Evolutionary conservation across 257 asterid genomes (phyloP).

Genomic region (Solanum corneliomulleri): DNA sequence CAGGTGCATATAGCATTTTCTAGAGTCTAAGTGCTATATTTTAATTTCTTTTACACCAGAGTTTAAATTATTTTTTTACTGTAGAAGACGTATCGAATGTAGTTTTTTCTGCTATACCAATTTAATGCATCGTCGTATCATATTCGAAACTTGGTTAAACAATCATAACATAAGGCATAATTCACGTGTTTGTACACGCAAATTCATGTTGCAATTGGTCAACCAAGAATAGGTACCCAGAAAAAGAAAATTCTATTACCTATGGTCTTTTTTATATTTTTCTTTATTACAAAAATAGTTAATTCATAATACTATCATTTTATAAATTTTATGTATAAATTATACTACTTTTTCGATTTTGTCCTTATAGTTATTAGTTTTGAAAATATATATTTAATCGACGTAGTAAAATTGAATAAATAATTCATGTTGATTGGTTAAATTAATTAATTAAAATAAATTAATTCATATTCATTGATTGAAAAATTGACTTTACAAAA

Average conservation of each 20-base stretch:
- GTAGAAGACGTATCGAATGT: background rate
- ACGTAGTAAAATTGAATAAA: no score
- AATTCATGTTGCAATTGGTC: background rate
- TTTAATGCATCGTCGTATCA: background rate
- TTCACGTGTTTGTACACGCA: background rate
- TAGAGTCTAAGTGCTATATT: background rate
- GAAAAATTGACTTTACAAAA: no score
- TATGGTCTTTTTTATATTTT: no score
- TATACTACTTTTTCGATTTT: no score
- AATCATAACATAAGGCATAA: background rate
- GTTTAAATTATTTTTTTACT: background rate
- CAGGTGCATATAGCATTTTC: background rate
- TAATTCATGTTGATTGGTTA: no score
- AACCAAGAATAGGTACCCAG: background rate
- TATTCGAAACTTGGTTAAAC: background rate
- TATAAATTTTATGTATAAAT: no score
- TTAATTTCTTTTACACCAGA: background rate
- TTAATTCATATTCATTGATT: no score
- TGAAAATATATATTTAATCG: no score
- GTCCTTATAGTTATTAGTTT: no score
- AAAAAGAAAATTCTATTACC: background rate
- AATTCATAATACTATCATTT: no score
- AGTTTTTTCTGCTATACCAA: background rate
- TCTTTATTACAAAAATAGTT: no score
- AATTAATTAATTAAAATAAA: no score